phyloP scores from a whole-genome alignment of 1,139 yeast species.

The Kodamaea anthophila region DNA sequence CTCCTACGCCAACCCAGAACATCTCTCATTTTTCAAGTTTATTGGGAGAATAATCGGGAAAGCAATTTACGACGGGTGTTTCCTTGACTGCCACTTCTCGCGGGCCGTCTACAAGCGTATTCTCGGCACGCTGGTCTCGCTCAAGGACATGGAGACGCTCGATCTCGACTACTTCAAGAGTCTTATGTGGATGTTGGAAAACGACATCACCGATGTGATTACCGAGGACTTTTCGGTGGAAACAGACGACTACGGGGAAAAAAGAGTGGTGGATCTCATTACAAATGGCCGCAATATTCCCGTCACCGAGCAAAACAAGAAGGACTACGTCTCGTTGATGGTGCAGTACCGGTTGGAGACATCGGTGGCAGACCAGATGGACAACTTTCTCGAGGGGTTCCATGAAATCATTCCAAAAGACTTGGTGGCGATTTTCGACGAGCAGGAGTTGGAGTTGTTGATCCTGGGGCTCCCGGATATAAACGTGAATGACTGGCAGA shows the following conservation, averaged over 20 bases:
- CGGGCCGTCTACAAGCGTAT: conserved; percentile 90
- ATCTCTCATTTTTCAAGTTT: conserved; percentile 85
- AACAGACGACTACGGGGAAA: conserved; percentile 91
- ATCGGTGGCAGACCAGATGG: conserved; percentile 85
- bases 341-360: conserved; percentile 83
- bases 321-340: conserved; percentile 77
- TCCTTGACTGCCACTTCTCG: conserved; percentile 91
- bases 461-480: conserved; percentile 95
- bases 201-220: conserved; percentile 91
- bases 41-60: conserved; percentile 93
- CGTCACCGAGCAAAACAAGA: conserved; percentile 87
- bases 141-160: conserved; percentile 91
- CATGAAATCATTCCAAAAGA: conserved; percentile 90
- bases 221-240: conserved; percentile 96
- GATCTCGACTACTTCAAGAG: conserved; percentile 93
- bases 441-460: conserved; percentile 87
- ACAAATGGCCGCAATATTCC: conserved; percentile 79
- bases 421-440: conserved; percentile 82
- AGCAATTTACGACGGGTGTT: conserved; percentile 83
- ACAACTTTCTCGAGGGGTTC: conserved; percentile 79
- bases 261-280: conserved; percentile 68
- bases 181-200: conserved; percentile 92
- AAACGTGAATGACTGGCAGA: conserved; percentile 93
- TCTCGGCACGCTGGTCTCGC: conserved; percentile 71
- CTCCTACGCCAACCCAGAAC: conserved; percentile 90